Base-by-base conservation (phyloP, 2,329 filamentous ascomycete species). In the Tolypocladium album region DNA sequence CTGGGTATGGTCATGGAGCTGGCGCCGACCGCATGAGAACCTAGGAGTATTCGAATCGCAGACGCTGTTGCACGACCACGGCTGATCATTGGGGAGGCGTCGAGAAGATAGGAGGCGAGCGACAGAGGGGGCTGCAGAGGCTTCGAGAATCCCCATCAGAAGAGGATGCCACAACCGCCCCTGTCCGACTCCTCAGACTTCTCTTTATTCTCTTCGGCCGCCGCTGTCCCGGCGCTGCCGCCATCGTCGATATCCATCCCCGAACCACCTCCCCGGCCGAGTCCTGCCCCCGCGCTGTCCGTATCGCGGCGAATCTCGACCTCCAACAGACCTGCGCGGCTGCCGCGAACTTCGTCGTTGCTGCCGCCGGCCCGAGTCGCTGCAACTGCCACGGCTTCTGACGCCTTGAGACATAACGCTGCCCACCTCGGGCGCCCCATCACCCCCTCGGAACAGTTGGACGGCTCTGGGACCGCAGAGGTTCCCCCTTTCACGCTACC, bases 321-420 rank as follows among this genome's bases (percentile, higher is more conserved):
- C 61, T 67, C 66, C 50, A 67, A 67, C 53, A 60, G 72, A 47
- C 68, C 69, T 22, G 61, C 69, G 56, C 72, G 72, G 52, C 72
- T 73, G 50, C 75, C 76, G 56, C 75, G 76, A 62, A 74, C 72
- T 34, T 78, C 77, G 39, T 79, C 78, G 53, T 70, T 79, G 58
- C 68, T 78, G n/a, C 75, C 76, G 52, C 71, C 75, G 42, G 69
- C 71, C 63, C 69, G 58, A n/a, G 34, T 53, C 45, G 55, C 57
- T 31, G 60, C 62, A 61, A 61, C 58, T 50, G n/a, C 58, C 34
- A n/a, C 61, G 22, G 42, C 58, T 15, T 45, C 53, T 8, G 27
- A 43, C 38, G 22, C 55, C 4, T 36, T 27, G 38, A 57, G 15
- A 45, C 34, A 60, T 22, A 38, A 50, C 56, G 39, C 57, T n/a